Conservation (phyloP, 768 basidiomycete species). For the Gelatoporia subvermispora region DNA sequence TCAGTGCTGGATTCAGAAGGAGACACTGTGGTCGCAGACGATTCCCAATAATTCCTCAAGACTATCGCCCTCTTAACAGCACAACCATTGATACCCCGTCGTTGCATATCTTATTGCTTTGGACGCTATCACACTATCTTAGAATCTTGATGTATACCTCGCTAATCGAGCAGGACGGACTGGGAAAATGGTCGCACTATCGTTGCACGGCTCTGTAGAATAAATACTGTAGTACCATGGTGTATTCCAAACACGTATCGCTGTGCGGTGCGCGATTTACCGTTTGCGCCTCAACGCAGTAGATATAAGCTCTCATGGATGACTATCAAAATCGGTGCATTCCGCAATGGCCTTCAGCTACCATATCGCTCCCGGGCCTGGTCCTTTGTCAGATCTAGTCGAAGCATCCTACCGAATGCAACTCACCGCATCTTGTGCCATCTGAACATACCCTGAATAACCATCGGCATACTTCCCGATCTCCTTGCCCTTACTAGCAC, state of each 20-base stretch:
- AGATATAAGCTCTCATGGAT: not conserved
- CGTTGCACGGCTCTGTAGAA: too few relatives aligned
- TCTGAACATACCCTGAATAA: constrained; percentile 23
- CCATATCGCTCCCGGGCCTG: constrained; percentile 33
- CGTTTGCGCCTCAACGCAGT: not conserved
- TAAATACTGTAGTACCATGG: too few relatives aligned
- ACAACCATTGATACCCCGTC: constrained; percentile 12
- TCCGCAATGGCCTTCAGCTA: constrained; percentile 10
- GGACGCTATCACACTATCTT: too few relatives aligned
- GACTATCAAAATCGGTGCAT: not conserved
- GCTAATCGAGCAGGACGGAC: too few relatives aligned
- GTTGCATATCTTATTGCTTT: constrained; percentile 16
- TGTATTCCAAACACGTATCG: too few relatives aligned
- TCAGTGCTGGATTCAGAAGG: constrained; percentile 1
- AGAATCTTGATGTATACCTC: too few relatives aligned
- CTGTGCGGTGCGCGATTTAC: too few relatives aligned
- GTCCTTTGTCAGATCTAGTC: not conserved
- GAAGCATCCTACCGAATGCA: not conserved
- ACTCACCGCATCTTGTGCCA: constrained; percentile 26
- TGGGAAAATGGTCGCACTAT: too few relatives aligned
- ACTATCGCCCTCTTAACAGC: constrained; percentile 1
- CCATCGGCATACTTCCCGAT: constrained; percentile 35
- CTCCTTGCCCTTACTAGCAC: constrained; percentile 89
- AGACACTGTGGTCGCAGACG: constrained; percentile 5
- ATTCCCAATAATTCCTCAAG: constrained; percentile 5